phyloP scores from a whole-genome alignment of 2,329 filamentous ascomycete genomes.

The Fusarium heterosporum region DNA sequence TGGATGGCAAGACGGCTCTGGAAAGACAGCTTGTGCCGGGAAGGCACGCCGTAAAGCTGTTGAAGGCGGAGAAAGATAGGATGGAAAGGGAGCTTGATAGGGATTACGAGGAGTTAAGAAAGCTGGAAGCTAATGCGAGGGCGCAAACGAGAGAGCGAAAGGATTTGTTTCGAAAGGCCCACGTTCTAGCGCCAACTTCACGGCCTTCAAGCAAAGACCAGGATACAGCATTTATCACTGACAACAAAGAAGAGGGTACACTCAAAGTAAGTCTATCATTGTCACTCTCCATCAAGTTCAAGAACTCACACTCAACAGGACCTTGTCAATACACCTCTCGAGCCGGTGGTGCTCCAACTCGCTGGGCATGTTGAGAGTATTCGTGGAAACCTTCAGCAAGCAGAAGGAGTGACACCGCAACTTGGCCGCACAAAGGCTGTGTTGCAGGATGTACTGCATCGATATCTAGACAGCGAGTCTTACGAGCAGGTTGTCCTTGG shows the following conservation, averaged over 20 bases:
- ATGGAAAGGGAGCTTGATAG: conserved; percentile 67
- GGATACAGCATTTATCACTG: conserved; percentile 27
- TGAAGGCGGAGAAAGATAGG: conserved; percentile 67
- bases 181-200: conserved; percentile 60
- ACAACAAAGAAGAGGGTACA: conserved; percentile 13
- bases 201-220: conserved; percentile 14
- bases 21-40: conserved; percentile 71
- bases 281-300: background rate
- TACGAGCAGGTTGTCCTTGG: conserved; percentile 64
- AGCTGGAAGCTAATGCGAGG: conserved; percentile 67
- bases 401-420: conserved; percentile 63
- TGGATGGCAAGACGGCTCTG: conserved; percentile 67
- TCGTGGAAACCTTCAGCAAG: conserved; percentile 64
- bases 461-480: conserved; percentile 57
- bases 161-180: conserved; percentile 61
- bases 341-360: conserved; percentile 61
- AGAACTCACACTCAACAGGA: conserved; percentile 45
- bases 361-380: conserved; percentile 68
- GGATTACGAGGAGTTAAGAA: conserved; percentile 64
- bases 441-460: conserved; percentile 61
- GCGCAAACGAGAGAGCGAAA: conserved; percentile 65
- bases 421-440: conserved; percentile 62
- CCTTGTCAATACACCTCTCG: conserved; percentile 57
- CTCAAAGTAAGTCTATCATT: conserved; percentile 41
- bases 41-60: conserved; percentile 71